Conservation (phyloP, 805 yeast species). For the Scheffersomyces spartinae region DNA sequence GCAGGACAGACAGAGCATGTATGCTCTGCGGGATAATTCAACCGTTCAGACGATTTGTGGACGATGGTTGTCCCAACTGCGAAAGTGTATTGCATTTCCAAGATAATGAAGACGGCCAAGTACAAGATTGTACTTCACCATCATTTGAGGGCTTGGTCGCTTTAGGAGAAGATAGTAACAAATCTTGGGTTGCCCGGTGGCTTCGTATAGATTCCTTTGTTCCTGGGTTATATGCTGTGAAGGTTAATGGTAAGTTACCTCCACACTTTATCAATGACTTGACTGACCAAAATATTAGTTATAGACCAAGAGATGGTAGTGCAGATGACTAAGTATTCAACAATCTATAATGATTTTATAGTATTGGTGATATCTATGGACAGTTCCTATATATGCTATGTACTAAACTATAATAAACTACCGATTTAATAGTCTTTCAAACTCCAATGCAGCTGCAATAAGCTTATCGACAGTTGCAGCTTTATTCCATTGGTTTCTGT, state of each 20-base stretch:
- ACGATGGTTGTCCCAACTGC: constrained; percentile 93
- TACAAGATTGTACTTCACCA: constrained; percentile 90
- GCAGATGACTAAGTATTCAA: constrained; percentile 40
- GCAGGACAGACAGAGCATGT: constrained; percentile 82
- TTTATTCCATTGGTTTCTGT: constrained; percentile 40
- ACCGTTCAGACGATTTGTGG: constrained; percentile 64
- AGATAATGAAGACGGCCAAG: constrained; percentile 72
- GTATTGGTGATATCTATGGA: too few species aligned
- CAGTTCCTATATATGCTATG: too few species aligned
- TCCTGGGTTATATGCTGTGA: constrained; percentile 88
- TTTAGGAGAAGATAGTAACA: constrained; percentile 62
- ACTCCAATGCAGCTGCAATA: constrained; percentile 9
- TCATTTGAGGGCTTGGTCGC: constrained; percentile 94
- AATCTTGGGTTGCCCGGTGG: constrained; percentile 97
- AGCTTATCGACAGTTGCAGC: constrained; percentile 22
- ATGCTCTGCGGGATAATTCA: constrained; percentile 94
- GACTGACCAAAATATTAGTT: constrained; percentile 63
- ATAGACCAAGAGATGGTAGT: constrained; percentile 92
- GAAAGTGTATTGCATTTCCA: constrained; percentile 72
- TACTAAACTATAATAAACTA: too few species aligned
- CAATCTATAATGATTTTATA: too few species aligned
- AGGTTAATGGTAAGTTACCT: constrained; percentile 85
- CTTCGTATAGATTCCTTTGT: constrained; percentile 78
- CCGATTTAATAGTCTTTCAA: too few species aligned
- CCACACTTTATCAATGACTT: constrained; percentile 70